These are phyloP conservation scores for Isabelozyma pseudorhagii DNA, from an alignment of 805 yeast genomes.

Conservation along the genomic window DNA sequence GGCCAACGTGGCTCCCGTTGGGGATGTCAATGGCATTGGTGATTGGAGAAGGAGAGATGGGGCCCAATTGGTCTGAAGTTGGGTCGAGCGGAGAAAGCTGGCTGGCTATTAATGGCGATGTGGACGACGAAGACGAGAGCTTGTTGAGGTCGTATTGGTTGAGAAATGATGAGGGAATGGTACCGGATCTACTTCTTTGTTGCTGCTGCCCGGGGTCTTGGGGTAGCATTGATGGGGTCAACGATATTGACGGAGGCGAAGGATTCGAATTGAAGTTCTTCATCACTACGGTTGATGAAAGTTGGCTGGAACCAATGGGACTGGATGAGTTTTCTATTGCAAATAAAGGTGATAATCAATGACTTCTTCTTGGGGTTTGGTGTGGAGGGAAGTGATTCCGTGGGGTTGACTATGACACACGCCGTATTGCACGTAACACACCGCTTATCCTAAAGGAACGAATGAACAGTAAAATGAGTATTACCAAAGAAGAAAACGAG, in stretches of 20 bases:
- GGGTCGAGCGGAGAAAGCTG: conserved; percentile 5
- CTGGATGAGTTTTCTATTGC: background rate
- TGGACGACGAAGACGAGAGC: conserved; percentile 7
- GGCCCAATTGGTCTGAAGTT: conserved; percentile 12
- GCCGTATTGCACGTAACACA: no score
- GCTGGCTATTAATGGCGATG: conserved; percentile 13
- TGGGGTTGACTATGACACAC: background rate
- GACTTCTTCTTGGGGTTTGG: no score
- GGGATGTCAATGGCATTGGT: conserved; percentile 16
- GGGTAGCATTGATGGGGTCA: conserved; percentile 20
- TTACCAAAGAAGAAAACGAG: no score
- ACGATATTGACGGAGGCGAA: conserved; percentile 29
- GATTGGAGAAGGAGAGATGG: conserved; percentile 12
- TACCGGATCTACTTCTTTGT: conserved; percentile 72
- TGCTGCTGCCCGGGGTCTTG: conserved; percentile 10
- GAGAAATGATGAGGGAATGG: conserved; percentile 63
- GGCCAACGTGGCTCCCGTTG: conserved; percentile 7
- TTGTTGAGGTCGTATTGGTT: conserved; percentile 3
- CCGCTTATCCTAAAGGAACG: no score
- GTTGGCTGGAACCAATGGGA: background rate
- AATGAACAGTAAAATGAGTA: no score
- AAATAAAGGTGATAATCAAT: background rate
- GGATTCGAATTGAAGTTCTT: conserved; percentile 9
- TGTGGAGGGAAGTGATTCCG: no score
- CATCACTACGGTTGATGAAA: background rate